A percentile compares a stretch with the other conserved stretches of the same genome.
These are phyloP conservation scores for Phytophthora lateralis DNA, from an alignment of 352 stramenopile genomes.

Conservation along the genomic window DNA sequence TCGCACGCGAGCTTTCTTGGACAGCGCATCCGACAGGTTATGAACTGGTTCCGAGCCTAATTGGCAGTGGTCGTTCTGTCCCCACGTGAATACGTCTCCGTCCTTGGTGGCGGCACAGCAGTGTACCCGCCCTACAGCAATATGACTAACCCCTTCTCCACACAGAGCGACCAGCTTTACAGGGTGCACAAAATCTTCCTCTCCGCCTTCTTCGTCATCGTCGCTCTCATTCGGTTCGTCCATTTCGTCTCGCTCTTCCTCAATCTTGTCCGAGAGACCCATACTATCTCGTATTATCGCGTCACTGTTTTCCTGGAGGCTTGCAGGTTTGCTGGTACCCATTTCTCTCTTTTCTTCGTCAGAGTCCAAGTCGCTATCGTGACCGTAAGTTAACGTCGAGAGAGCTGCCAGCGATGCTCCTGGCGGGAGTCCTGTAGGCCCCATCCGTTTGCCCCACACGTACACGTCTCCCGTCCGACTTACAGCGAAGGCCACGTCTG, in stretches of 20 bases:
- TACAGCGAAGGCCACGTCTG: conserved; percentile 76
- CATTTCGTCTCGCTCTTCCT: conserved; percentile 23
- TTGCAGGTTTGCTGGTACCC: background rate
- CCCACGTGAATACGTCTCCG: conserved; percentile 85
- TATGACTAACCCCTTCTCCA: conserved; percentile 70
- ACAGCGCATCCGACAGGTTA: conserved; percentile 53
- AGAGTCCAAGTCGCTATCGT: conserved; percentile 57
- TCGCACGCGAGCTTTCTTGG: conserved; percentile 60
- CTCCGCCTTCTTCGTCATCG: conserved; percentile 41
- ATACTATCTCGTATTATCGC: conserved; percentile 5
- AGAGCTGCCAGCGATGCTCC: conserved; percentile 39
- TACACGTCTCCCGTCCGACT: conserved; percentile 75
- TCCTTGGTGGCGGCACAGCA: conserved; percentile 80
- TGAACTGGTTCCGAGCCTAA: conserved; percentile 70
- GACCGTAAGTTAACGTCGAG: conserved; percentile 46
- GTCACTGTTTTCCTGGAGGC: conserved; percentile 1
- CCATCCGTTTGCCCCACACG: conserved; percentile 75
- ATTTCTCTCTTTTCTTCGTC: conserved; percentile 40
- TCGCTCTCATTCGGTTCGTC: conserved; percentile 23
- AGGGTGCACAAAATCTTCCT: conserved; percentile 74
- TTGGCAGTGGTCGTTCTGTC: conserved; percentile 85
- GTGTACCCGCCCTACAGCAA: conserved; percentile 78
- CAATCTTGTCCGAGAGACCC: conserved; percentile 12
- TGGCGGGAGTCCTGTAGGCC: conserved; percentile 56
- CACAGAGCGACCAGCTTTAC: conserved; percentile 69